Percentiles rank a stretch among this genome's conserved stretches.
These are phyloP conservation scores for Pleodorina starrii DNA, from an alignment of 139 green algal species.

Conservation along the genomic window DNA sequence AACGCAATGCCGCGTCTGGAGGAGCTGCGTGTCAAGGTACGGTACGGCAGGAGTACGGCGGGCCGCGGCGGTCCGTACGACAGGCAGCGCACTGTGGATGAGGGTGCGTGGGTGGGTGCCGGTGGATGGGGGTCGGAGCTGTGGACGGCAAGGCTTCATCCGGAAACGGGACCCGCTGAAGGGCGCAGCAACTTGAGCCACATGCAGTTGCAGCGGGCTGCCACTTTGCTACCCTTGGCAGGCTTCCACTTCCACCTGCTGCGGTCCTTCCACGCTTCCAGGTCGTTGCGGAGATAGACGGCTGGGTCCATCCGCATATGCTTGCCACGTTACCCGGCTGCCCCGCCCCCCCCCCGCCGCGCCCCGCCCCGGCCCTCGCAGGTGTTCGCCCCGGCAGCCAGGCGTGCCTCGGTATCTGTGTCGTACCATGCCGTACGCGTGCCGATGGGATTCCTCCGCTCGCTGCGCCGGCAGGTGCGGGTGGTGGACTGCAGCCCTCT, in stretches of 20 bases:
- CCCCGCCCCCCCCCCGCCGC: neutral
- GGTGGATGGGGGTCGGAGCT: neutral
- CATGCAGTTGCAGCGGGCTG: too few species aligned
- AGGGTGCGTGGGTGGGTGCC: too few species aligned
- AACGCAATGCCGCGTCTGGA: neutral
- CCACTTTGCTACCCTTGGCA: too few species aligned
- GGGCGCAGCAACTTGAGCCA: too few species aligned
- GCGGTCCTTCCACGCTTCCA: too few species aligned
- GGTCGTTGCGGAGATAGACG: too few species aligned
- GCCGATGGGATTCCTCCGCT: neutral
- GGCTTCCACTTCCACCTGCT: neutral
- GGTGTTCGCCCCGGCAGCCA: neutral
- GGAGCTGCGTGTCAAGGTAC: slow-evolving; percentile 7
- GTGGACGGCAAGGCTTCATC: neutral
- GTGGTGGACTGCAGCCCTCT: slow-evolving; percentile 19
- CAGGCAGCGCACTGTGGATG: too few species aligned
- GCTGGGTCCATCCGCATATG: too few species aligned
- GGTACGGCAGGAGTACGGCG: neutral
- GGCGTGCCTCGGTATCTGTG: neutral
- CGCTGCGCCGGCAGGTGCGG: neutral
- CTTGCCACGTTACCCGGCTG: neutral
- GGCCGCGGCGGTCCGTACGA: neutral
- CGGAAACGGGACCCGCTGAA: too few species aligned
- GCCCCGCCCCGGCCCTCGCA: neutral
- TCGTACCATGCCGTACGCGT: neutral